Evolutionary conservation across 2,329 filamentous ascomycete species (phyloP), one percentile per base, ranked within the genome.

Genomic region (Akanthomyces dipterigenus): DNA sequence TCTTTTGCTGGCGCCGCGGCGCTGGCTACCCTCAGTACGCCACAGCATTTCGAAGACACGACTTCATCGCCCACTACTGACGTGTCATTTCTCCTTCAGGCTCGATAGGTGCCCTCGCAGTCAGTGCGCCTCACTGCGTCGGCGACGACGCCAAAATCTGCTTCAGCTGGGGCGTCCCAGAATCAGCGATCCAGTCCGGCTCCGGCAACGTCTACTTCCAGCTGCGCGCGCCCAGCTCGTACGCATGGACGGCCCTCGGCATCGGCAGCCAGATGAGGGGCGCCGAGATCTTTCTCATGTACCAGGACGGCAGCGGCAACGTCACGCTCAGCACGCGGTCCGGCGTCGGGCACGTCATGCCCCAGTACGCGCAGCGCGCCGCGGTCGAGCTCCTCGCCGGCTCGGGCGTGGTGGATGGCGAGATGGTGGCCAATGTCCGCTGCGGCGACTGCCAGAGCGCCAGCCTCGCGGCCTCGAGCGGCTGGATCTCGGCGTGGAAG

Each of bases 251-350:
- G 18, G 81, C 77, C 9, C 74, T 88, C 20, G 86, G 83, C 34
- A 82, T 82, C 36, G 86, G 86, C 50, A 66, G 68, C 0, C 63
- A 64, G 46, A 88, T 88, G 86, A 45, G 69, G 16, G 81, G 78
- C 36, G 71, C 85, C 55, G 81, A 85, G 69, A 86, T 88, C 62
- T 87, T 88, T 68, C 65, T 88, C 67, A 76, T 88, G 65, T 88
- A 88, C 70, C 73, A 81, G 50, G 77, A 85, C 64, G 82, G 83
- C 62, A 65, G 66, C 3, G 80, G 81, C 63, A 87, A 88, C 67
- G 77, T 88, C 26, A 88, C 86, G 1, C 69, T 88, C 58, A 87
- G 84, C 64, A 78, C 84, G 1, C 81, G 86, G 24, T 66, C 70
- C 3, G 82, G 80, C 34, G 72, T 67, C 0, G 77, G 77, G 8